Base-by-base conservation (phyloP, 2,329 filamentous ascomycete species). In the Knufia petricola region DNA sequence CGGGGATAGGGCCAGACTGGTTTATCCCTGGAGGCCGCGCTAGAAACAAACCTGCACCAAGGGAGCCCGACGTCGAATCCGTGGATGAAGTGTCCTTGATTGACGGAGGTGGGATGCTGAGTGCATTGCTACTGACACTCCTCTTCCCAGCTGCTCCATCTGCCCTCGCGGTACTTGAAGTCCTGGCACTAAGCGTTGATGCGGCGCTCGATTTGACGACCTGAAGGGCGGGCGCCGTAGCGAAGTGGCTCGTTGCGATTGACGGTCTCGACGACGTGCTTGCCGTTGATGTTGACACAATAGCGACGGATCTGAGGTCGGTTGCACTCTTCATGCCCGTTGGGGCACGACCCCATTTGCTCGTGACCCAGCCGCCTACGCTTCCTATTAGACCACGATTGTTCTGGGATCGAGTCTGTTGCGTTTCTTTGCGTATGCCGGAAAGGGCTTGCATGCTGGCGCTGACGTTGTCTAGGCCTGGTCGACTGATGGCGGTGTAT, bases 1-100 rank as follows among this genome's bases (percentile, higher is more conserved):
- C 85, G 0, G 84, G 78, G 37, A 92, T 82, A 0, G 79, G 74
- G 0, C 86, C 86, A 1, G 78, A 74, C 61, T 90, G 86, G 59
- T 92, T 92, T 61, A 92, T 87, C 0, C 86, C 86, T 1, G 84
- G 77, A 3, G 76, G 66, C 37, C 85, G 73, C 4, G 37, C 38
- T 7, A 48, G 34, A 15, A 50, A 49, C 10, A 7, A 15, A n/a
- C 8, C 9, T 45, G 26, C 42, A 2, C 6, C n/a, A 3, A 23
- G 3, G 12, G 46, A 48, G 3, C 20, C 26, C 21, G 36, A 13
- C 7, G 4, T 10, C 13, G 20, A 41, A 38, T 6, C 15, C 20
- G 32, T 8, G 2, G 34, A 8, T 9, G 7, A 10, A 19, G 20
- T 31, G n/a, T n/a, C n/a, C 8, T 26, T 24, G 8, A 3, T 7